A percentile compares a stretch with the other conserved stretches of the same genome.
These are phyloP conservation scores for Hypomontagnella submonticulosa DNA, from an alignment of 495 filamentous ascomycete genomes.

Conservation along the genomic window DNA sequence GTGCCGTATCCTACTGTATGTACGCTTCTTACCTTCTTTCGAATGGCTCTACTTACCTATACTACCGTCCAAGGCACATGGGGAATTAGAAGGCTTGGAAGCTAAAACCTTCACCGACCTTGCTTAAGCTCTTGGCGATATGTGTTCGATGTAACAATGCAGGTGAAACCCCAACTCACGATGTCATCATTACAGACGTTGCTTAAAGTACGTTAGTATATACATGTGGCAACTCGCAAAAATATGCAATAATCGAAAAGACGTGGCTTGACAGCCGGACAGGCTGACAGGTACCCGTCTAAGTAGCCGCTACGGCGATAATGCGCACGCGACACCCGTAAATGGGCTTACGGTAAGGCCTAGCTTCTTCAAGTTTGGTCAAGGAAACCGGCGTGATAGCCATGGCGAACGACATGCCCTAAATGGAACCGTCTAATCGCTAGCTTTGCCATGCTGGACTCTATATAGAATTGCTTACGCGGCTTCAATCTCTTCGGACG, in stretches of 20 bases:
- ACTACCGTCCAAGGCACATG: not conserved
- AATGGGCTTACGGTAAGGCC: not conserved
- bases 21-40: slow-evolving; percentile 3
- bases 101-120: slow-evolving; percentile 22
- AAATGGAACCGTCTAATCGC: slow-evolving; percentile 26
- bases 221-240: not conserved
- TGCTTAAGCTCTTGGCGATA: slow-evolving; percentile 23
- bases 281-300: not conserved
- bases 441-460: slow-evolving; percentile 3
- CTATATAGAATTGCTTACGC: slow-evolving; percentile 21
- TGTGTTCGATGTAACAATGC: slow-evolving; percentile 22
- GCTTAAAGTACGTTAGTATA: not conserved
- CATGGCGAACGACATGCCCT: slow-evolving; percentile 19
- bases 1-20: not conserved
- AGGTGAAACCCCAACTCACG: slow-evolving; percentile 16
- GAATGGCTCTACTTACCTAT: not conserved
- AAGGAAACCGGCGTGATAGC: not conserved
- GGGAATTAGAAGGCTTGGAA: slow-evolving; percentile 1
- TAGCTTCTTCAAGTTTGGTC: slow-evolving; percentile 6
- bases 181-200: slow-evolving; percentile 8
- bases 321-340: slow-evolving; percentile 10
- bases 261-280: not conserved
- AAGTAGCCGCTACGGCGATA: not conserved
- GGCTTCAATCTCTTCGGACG: slow-evolving; percentile 24
- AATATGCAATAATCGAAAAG: too few relatives aligned